A percentile compares a stretch with the other conserved stretches of the same genome.
Conservation (phyloP, 805 yeast genomes). For the Lachancea sp. region DNA sequence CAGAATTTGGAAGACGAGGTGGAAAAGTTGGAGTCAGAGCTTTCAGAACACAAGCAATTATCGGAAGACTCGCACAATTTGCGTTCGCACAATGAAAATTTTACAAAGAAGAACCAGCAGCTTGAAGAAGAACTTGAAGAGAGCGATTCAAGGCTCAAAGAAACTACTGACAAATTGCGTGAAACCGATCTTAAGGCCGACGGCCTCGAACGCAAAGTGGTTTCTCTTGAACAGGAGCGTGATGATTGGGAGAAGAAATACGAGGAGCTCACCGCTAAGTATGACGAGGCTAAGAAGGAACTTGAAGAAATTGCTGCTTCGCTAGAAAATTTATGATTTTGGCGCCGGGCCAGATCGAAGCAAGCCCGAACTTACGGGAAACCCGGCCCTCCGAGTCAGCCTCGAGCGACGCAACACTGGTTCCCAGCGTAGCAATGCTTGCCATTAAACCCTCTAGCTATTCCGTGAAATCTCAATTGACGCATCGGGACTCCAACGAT, state of each 20-base stretch:
- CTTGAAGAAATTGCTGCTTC: constrained; percentile 95
- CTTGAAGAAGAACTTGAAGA: constrained; percentile 89
- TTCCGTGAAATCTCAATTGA: neutral
- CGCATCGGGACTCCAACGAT: constrained; percentile 1
- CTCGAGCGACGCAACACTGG: constrained; percentile 6
- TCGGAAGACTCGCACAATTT: constrained; percentile 88
- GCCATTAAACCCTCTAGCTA: neutral
- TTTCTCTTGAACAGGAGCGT: constrained; percentile 86
- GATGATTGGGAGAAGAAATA: constrained; percentile 84
- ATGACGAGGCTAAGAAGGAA: constrained; percentile 81
- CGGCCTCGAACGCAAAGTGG: constrained; percentile 89
- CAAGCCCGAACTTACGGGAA: neutral
- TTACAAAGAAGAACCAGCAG: constrained; percentile 80
- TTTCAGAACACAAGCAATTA: constrained; percentile 70
- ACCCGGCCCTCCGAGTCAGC: constrained; percentile 6
- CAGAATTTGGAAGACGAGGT: constrained; percentile 77
- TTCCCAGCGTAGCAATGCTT: neutral
- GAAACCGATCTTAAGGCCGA: constrained; percentile 95
- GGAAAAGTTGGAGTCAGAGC: constrained; percentile 58
- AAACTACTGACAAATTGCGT: constrained; percentile 88
- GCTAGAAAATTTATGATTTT: constrained; percentile 52
- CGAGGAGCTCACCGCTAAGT: constrained; percentile 80
- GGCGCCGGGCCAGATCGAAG: constrained; percentile 5
- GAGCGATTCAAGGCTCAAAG: constrained; percentile 84
- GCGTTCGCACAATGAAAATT: constrained; percentile 84